Base-by-base conservation (phyloP, 1,284 basidiomycete genomes). In the Microbotryum intermedium region DNA sequence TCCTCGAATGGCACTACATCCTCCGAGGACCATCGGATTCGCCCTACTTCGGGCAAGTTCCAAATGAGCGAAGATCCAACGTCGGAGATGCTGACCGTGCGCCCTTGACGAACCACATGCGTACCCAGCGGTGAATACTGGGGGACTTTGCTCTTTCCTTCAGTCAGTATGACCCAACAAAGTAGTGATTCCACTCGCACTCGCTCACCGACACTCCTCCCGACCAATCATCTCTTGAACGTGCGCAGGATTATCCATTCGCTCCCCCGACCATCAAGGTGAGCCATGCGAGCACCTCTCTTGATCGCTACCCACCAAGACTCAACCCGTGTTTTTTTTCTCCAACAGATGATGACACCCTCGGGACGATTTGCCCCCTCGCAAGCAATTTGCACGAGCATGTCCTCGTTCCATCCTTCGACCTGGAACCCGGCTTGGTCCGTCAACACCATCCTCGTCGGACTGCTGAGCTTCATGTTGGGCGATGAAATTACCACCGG, bases 401-500 rank as follows among this genome's bases (percentile, higher is more conserved):
- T 65, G 58, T 49, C 43, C 26, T 57, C 62, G 26, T 67, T 61
- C 51, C 64, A 69, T 52, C 51, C 67, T 26, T 69, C 67, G 5
- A 66, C 66, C 1, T 72, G 71, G 71, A 70, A 71, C 58, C 70
- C 71, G 6, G 65, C 66, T 6, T 69, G 69, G 68, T 55, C 50
- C 16, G 64, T 68, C 10, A 60, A 62, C 6, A 70, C 68, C 6
- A 72, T 71, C 54, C 55, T 72, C 21, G 65, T 67, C 25, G 70
- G 71, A 2, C 45, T 72, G 23, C 53, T 71, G n/a, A 59, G 55
- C 21, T 72, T 72, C 55, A 71, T 72, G 69, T 53, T 70, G 8
- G 59, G 58, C 4, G 69, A 71, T 13, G 71, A 72, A 53, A 69
- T 71, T 21, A 71, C 70, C 4, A 72, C 71, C 0, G 71, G 70